Evolutionary conservation across 805 yeast genomes (phyloP).

Genomic region (Candida mattraensis): DNA sequence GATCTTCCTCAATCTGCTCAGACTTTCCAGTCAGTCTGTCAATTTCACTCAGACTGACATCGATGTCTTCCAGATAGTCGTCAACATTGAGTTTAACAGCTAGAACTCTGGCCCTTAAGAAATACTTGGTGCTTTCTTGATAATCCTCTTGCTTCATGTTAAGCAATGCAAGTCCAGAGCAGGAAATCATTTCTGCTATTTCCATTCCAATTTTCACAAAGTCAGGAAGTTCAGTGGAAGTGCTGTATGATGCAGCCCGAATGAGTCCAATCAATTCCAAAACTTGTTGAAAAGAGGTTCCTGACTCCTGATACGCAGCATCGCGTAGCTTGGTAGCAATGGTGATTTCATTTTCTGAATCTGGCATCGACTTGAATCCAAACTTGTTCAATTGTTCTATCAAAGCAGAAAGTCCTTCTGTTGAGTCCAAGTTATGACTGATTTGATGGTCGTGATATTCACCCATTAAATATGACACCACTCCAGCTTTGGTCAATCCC

Average conservation of each 20-base stretch:
- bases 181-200: constrained; percentile 19
- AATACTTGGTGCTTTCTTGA: constrained; percentile 15
- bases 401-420: constrained; percentile 2
- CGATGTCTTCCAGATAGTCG: constrained; percentile 19
- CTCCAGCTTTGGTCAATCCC: constrained; percentile 18
- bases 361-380: constrained; percentile 4
- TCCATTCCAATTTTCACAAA: constrained; percentile 16
- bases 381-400: constrained; percentile 7
- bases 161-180: constrained; percentile 20
- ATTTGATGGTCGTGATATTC: constrained; percentile 5
- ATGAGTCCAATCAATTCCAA: constrained; percentile 13
- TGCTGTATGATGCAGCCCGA: constrained; percentile 12
- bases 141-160: constrained; percentile 9
- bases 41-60: constrained; percentile 9
- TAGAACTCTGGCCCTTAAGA: constrained; percentile 18
- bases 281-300: constrained; percentile 15
- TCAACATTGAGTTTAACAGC: constrained; percentile 19
- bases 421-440: constrained; percentile 1
- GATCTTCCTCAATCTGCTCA: too few relatives aligned
- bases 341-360: neutral
- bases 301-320: constrained; percentile 10
- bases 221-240: constrained; percentile 14
- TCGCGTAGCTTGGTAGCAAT: constrained; percentile 2
- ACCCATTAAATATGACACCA: constrained; percentile 15
- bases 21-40: constrained; percentile 5